These are phyloP conservation scores for Cunninghamia lanceolata DNA, from an alignment of 75 land plant genomes.

Conservation along the genomic window DNA sequence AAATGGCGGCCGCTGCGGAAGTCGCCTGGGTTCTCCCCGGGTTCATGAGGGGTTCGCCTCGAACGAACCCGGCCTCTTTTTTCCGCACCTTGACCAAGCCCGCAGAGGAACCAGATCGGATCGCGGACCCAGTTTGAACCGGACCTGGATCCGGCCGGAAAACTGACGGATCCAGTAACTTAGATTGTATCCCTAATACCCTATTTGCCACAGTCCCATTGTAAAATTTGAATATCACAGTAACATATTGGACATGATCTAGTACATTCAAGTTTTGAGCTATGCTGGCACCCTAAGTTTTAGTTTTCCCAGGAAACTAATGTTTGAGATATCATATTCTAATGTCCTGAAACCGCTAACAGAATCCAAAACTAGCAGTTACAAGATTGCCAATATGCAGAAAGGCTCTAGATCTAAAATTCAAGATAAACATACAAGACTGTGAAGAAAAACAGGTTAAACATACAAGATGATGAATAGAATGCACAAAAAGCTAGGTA, in stretches of 20 bases:
- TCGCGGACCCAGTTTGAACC: too few species aligned
- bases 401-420: not conserved
- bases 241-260: not conserved
- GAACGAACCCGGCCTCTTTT: too few species aligned
- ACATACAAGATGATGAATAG: not conserved
- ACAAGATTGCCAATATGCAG: not conserved
- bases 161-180: too few species aligned
- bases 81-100: too few species aligned
- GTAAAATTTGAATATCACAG: not conserved
- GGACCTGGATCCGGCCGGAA: too few species aligned
- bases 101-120: too few species aligned
- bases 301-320: not conserved
- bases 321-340: too few species aligned
- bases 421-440: not conserved
- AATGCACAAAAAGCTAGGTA: not conserved
- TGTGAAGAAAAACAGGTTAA: not conserved
- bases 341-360: not conserved
- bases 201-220: not conserved
- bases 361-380: not conserved
- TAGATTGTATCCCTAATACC: too few species aligned
- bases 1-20: too few species aligned
- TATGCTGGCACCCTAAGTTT: not conserved
- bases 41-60: too few species aligned
- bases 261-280: not conserved
- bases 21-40: constrained; percentile 30